A percentile compares a stretch with the other conserved stretches of the same genome.
These are phyloP conservation scores for Asterella californica DNA, from an alignment of 225 moss, liverwort and hornwort species.

Conservation along the genomic window DNA sequence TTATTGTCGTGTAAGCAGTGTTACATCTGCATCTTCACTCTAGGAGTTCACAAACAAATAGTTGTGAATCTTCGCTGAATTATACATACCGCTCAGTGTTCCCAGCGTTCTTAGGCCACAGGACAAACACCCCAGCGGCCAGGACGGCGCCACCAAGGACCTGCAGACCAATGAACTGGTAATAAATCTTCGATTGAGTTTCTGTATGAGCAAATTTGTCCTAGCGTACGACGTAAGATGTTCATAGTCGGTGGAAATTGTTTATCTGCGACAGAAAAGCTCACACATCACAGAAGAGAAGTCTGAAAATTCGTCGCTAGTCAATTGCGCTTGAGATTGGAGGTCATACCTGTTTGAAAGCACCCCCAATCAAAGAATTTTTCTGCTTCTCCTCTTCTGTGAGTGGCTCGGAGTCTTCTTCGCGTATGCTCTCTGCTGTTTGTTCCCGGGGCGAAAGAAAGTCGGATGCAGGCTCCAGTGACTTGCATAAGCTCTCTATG, in stretches of 20 bases:
- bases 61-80: background rate
- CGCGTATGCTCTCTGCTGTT: background rate
- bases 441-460: background rate
- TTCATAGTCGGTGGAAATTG: background rate
- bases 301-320: background rate
- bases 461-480: slow-evolving; percentile 10
- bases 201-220: background rate
- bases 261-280: background rate
- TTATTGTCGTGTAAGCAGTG: background rate
- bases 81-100: slow-evolving; percentile 18
- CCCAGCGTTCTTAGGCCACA: slow-evolving; percentile 31
- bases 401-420: slow-evolving; percentile 1
- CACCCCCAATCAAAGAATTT: slow-evolving; percentile 21
- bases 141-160: slow-evolving; percentile 35
- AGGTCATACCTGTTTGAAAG: slow-evolving; percentile 31
- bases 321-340: background rate
- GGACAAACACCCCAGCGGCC: slow-evolving; percentile 28
- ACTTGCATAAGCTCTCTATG: slow-evolving; percentile 9
- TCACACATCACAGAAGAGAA: background rate
- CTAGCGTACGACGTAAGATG: background rate
- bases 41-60: background rate
- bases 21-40: background rate
- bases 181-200: background rate
- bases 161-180: background rate
- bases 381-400: slow-evolving; percentile 8